phyloP scores from a whole-genome alignment of 352 stramenopile genomes.

The Aphanomyces astaci region DNA sequence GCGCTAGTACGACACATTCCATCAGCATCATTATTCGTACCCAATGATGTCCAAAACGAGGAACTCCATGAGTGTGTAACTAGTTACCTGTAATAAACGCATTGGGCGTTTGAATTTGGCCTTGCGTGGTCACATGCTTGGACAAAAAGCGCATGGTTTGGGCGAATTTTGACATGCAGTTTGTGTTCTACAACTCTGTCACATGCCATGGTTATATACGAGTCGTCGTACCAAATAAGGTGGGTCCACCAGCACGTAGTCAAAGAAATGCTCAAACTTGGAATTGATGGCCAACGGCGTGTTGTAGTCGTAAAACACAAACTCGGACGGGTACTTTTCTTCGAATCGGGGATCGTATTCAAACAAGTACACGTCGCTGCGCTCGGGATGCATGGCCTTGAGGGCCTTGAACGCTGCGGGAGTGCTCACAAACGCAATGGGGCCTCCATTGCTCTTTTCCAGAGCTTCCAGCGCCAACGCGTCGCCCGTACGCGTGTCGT shows the following conservation, averaged over 20 bases:
- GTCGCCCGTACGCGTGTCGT: slow-evolving; percentile 38
- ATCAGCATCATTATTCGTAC: slow-evolving; percentile 10
- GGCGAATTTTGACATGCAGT: slow-evolving; percentile 53
- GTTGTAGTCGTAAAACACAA: slow-evolving; percentile 49
- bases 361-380: slow-evolving; percentile 42
- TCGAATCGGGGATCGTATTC: slow-evolving; percentile 43
- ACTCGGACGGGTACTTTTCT: slow-evolving; percentile 41
- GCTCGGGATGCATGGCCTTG: slow-evolving; percentile 25
- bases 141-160: slow-evolving; percentile 47
- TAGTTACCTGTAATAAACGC: slow-evolving; percentile 46
- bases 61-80: background rate
- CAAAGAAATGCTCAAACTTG: slow-evolving; percentile 48
- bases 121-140: slow-evolving; percentile 37
- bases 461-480: slow-evolving; percentile 37
- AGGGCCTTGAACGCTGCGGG: slow-evolving; percentile 30
- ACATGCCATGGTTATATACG: background rate
- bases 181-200: slow-evolving; percentile 34
- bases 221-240: slow-evolving; percentile 37
- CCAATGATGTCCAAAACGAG: slow-evolving; percentile 5
- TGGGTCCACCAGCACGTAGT: slow-evolving; percentile 45
- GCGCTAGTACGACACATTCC: slow-evolving; percentile 27
- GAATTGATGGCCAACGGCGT: slow-evolving; percentile 31
- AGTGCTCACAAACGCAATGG: slow-evolving; percentile 44
- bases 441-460: slow-evolving; percentile 36
- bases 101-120: slow-evolving; percentile 38